Base-by-base conservation (phyloP, 257 asterid genomes). In the Ehretia macrophylla region DNA sequence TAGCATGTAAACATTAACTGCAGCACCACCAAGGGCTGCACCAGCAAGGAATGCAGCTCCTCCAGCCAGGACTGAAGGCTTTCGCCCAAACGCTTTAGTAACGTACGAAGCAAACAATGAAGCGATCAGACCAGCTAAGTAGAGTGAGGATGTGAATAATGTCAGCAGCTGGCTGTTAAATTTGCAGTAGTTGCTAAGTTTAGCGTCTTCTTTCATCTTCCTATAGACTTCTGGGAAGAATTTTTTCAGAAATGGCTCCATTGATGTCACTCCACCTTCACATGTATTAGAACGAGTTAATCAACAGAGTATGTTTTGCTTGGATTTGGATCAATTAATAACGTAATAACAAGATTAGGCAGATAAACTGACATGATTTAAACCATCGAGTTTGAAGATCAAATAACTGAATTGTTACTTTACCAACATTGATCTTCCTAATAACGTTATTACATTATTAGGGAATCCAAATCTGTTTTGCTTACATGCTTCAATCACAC, bases 241-340 rank as follows among this genome's bases (percentile, higher is more conserved):
- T 64, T 77, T 79, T 46, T 55, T 72, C 79, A 84, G 68, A 68
- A 90, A 90, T 1, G 95, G 75, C 56, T 74, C 84, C 96, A 90
- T 87, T 0, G 97, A 90, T 0, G 93, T 90, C 39, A 90, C 97
- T 67, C 97, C 97, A 59, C 97, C 97, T 83, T 50, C 65, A 61
- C 14, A 58, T 57, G 6, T 50, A 44, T 1, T 10, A 17, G 14
- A 22, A 27, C 18, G 14, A 35, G 20, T 16, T 17, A 20, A 56
- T 4, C 18, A 1, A 42, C n/a, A n/a, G 1, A 22, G 40, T 16
- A 22, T 20, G 0, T 10, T 11, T 22, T 6, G n/a, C n/a, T n/a
- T n/a, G n/a, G 19, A 20, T 14, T 4, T 3, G 11, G 10, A 48
- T 18, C 6, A 38, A 38, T 11, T 38, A n/a, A n/a, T n/a, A n/a